Conservation (phyloP, 306 rosid species). For the Astragalus glycyphyllos region DNA sequence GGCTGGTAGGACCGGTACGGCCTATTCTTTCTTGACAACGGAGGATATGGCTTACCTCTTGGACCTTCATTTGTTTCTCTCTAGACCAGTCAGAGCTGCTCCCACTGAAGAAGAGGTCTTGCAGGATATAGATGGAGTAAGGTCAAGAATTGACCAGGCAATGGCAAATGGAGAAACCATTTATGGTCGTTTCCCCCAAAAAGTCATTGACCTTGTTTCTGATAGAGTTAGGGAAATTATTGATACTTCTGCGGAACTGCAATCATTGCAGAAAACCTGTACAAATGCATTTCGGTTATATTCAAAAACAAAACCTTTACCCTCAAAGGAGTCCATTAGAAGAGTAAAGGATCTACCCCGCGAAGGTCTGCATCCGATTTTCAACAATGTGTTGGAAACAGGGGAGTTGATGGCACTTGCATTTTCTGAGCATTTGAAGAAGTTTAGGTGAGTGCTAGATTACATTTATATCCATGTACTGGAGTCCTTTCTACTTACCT, state of each 20-base stretch:
- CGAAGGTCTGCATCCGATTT: slow-evolving; percentile 90
- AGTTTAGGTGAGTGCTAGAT: slow-evolving; percentile 67
- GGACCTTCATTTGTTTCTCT: slow-evolving; percentile 93
- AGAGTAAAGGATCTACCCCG: slow-evolving; percentile 80
- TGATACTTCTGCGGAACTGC: slow-evolving; percentile 77
- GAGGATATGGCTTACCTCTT: slow-evolving; percentile 89
- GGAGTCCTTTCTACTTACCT: slow-evolving; percentile 12
- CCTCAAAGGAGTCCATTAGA: slow-evolving; percentile 86
- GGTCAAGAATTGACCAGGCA: slow-evolving; percentile 75
- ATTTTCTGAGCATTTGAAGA: slow-evolving; percentile 93
- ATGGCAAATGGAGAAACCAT: slow-evolving; percentile 76
- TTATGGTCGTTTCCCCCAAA: slow-evolving; percentile 94
- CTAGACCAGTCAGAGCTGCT: slow-evolving; percentile 81
- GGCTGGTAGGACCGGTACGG: slow-evolving; percentile 92
- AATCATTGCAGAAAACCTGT: slow-evolving; percentile 63
- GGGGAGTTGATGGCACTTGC: slow-evolving; percentile 96
- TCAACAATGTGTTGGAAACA: slow-evolving; percentile 70
- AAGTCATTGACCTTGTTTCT: slow-evolving; percentile 79
- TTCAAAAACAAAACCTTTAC: slow-evolving; percentile 81
- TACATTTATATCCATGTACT: slow-evolving; percentile 14
- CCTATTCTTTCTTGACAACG: slow-evolving; percentile 83
- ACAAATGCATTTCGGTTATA: slow-evolving; percentile 82
- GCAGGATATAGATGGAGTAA: slow-evolving; percentile 69
- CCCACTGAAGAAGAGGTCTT: slow-evolving; percentile 89
- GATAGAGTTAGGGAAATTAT: slow-evolving; percentile 85